A percentile compares a stretch with the other conserved stretches of the same genome.
Evolutionary conservation across 257 asterid species (phyloP).

Genomic region (Salvia miltiorrhiza): DNA sequence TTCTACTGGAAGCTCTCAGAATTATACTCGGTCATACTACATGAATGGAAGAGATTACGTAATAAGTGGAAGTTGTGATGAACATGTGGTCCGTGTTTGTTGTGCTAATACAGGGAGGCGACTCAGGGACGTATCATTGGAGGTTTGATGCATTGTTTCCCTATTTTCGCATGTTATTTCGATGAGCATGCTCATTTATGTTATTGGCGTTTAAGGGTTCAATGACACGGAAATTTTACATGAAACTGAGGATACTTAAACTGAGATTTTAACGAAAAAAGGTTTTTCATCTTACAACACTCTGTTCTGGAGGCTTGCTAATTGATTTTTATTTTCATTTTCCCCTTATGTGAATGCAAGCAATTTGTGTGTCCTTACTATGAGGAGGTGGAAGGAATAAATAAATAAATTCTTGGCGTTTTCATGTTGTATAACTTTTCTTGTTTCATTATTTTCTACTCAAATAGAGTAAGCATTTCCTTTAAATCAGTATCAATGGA

Average conservation of each 20-base stretch:
- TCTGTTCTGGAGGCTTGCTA: too few relatives aligned
- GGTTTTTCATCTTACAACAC: too few relatives aligned
- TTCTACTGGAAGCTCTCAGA: conserved; percentile 83
- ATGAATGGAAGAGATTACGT: conserved; percentile 91
- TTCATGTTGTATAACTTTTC: too few relatives aligned
- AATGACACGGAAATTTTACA: background rate
- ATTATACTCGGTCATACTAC: conserved; percentile 87
- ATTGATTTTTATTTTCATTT: too few relatives aligned
- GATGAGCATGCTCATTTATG: background rate
- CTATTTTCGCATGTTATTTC: conserved; percentile 12
- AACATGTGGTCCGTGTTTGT: conserved; percentile 78
- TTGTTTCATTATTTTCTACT: too few relatives aligned
- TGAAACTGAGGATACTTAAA: background rate
- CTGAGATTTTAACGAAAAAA: too few relatives aligned
- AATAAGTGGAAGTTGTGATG: conserved; percentile 97
- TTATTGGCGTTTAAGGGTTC: conserved; percentile 2
- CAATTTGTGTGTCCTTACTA: too few relatives aligned
- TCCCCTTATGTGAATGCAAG: too few relatives aligned
- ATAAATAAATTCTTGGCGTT: too few relatives aligned
- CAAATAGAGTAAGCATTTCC: too few relatives aligned
- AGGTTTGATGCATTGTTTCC: conserved; percentile 42
- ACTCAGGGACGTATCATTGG: conserved; percentile 75
- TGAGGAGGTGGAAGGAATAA: too few relatives aligned
- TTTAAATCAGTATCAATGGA: too few relatives aligned
- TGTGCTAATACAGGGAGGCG: conserved; percentile 96